phyloP scores from a whole-genome alignment of 2,329 filamentous ascomycete species.

The Paecilomyces formosus region DNA sequence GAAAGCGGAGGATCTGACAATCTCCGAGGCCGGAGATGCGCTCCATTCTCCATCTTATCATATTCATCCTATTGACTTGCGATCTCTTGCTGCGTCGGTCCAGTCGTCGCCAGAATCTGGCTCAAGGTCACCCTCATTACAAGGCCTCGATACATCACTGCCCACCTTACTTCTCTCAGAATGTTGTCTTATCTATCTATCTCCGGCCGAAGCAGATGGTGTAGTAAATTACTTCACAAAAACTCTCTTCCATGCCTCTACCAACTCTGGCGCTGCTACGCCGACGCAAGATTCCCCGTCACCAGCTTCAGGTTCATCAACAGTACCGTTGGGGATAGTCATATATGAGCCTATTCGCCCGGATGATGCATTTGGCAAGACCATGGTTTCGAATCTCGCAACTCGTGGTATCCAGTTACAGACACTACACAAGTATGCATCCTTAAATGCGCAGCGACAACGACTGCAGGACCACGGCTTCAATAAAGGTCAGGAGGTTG shows the following conservation, averaged over 20 bases:
- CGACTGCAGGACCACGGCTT: conserved; percentile 65
- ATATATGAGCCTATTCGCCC: conserved; percentile 87
- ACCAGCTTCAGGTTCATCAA: conserved; percentile 12
- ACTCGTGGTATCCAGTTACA: conserved; percentile 76
- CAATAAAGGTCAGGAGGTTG: conserved; percentile 45
- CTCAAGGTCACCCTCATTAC: conserved; percentile 23
- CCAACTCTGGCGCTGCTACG: conserved; percentile 17
- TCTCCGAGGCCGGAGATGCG: conserved; percentile 32
- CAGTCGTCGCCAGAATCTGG: conserved; percentile 12
- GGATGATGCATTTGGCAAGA: conserved; percentile 76
- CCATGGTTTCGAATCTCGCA: conserved; percentile 87
- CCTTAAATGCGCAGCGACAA: conserved; percentile 58
- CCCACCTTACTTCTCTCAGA: conserved; percentile 88
- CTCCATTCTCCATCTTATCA: conserved; percentile 43
- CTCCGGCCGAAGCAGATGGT: conserved; percentile 53
- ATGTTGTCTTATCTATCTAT: conserved; percentile 89
- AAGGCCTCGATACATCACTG: conserved; percentile 47
- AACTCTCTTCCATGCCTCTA: conserved; percentile 36
- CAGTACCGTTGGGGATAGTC: conserved; percentile 53
- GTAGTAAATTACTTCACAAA: conserved; percentile 60
- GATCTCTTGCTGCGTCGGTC: conserved; percentile 40
- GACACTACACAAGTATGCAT: conserved; percentile 66
- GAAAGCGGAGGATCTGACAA: conserved; percentile 20
- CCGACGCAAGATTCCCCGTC: neutral
- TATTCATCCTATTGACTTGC: conserved; percentile 63